Evolutionary conservation across 1,284 basidiomycete genomes (phyloP), one percentile per base, ranked within the genome.

Genomic region (Schizopora paradoxa): DNA sequence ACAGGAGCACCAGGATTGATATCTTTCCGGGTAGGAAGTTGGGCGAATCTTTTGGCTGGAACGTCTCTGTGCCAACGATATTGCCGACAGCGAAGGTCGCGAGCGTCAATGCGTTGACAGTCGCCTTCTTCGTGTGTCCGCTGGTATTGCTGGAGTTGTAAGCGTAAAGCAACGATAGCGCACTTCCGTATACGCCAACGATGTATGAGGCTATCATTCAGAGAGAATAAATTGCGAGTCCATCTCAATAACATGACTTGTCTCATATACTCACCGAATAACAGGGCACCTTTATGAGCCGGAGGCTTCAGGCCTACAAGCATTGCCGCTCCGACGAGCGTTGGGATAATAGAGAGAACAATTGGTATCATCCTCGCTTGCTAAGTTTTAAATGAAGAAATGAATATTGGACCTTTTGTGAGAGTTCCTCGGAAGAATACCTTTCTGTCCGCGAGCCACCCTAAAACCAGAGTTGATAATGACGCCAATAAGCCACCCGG

Each of bases 41-140:
- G 0, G 79, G 81, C 2, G 79, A 78, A 51, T 79, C 78, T 48
- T 74, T 73, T 1, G 77, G 77, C 37, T 70, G 73, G 56, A 80
- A 81, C 7, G 77, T 79, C 55, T 78, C 76, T 2, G 77, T 72
- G 7, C 75, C 78, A 31, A 78, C 66, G 40, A 79, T 75, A 52
- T 82, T 82, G 1, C 76, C 75, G 7, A 78, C 51, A 36, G 67
- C 71, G 59, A 82, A 82, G 0, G 73, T 63, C 1, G 70, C 65
- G 0, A 83, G 61, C 0, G 78, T 82, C 62, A 81, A 62, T 1
- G 76, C 73, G 51, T 82, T 82, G 49, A 81, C 67, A 1, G 77
- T 78, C 47, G 66, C 67, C 65, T 84, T 85, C 67, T 85, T 83
- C 1, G 79, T 84, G 42, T 79, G 74, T 1, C 80, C 81, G 32